These are phyloP conservation scores for Saprolegnia parasitica DNA, from an alignment of 352 stramenopile species.

Conservation along the genomic window DNA sequence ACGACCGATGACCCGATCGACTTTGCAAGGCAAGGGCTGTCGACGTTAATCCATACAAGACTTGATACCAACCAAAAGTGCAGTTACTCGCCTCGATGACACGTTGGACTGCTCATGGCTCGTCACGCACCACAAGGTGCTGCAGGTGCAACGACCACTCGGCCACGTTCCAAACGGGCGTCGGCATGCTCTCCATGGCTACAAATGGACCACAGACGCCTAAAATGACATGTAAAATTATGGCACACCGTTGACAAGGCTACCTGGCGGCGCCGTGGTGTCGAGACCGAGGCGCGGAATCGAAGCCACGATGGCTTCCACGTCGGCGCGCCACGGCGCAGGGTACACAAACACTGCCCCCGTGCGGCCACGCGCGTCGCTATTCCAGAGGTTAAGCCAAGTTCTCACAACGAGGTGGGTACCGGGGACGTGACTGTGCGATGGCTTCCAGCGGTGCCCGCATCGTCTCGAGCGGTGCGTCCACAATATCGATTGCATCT, in stretches of 20 bases:
- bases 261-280: not conserved
- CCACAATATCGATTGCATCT: not conserved
- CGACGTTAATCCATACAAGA: too few relatives aligned
- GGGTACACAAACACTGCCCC: slow-evolving; percentile 5
- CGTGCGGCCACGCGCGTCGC: not conserved
- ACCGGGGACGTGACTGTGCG: not conserved
- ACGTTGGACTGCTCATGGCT: too few relatives aligned
- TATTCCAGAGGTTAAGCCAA: not conserved
- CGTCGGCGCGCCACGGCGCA: not conserved
- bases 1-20: too few relatives aligned
- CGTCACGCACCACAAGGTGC: not conserved
- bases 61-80: too few relatives aligned
- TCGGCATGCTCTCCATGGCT: slow-evolving; percentile 11
- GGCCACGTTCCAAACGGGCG: not conserved
- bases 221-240: not conserved
- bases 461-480: not conserved
- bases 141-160: slow-evolving; percentile 15
- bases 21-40: too few relatives aligned
- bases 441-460: not conserved
- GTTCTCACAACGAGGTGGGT: not conserved
- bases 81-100: too few relatives aligned
- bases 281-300: not conserved
- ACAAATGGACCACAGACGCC: slow-evolving; percentile 22
- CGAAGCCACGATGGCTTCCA: not conserved
- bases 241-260: not conserved